Evolutionary conservation across 441 rosid species (phyloP).

Genomic region (Gossypium gossypioides): DNA sequence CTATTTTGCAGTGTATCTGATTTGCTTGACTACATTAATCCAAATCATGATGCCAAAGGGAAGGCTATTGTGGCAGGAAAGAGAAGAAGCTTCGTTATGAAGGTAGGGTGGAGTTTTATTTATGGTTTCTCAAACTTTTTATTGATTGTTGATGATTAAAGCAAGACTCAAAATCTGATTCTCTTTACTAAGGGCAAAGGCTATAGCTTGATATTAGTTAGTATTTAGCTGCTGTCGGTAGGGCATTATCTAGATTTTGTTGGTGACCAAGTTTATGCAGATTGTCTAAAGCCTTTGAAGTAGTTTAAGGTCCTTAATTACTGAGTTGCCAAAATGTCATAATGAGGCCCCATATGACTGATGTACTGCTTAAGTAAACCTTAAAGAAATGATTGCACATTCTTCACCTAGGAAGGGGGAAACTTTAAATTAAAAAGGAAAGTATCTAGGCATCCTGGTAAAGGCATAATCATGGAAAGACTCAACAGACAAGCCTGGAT

Average conservation of each 20-base stretch:
- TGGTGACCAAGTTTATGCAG: background rate
- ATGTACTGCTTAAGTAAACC: background rate
- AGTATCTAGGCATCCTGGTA: background rate
- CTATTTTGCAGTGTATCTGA: slow-evolving; percentile 56
- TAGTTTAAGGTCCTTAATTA: background rate
- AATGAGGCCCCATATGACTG: background rate
- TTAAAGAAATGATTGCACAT: background rate
- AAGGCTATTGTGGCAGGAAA: slow-evolving; percentile 39
- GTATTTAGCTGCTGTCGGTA: background rate
- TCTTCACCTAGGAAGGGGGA: background rate
- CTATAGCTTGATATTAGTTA: background rate
- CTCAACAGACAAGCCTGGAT: background rate
- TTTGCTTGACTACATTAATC: slow-evolving; percentile 68
- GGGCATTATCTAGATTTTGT: slow-evolving; percentile 4
- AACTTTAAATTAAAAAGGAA: background rate
- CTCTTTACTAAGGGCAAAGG: background rate
- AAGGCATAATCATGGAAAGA: background rate
- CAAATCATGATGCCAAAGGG: slow-evolving; percentile 56
- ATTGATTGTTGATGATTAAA: background rate
- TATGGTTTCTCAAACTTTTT: background rate
- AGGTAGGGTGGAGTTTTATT: slow-evolving; percentile 30
- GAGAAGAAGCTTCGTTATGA: slow-evolving; percentile 45
- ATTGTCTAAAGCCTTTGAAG: background rate
- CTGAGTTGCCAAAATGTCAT: background rate
- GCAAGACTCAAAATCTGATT: background rate